Evolutionary conservation across 2,329 filamentous ascomycete genomes (phyloP).

Genomic region (Ophiocordyceps polyrhachis-furcata): DNA sequence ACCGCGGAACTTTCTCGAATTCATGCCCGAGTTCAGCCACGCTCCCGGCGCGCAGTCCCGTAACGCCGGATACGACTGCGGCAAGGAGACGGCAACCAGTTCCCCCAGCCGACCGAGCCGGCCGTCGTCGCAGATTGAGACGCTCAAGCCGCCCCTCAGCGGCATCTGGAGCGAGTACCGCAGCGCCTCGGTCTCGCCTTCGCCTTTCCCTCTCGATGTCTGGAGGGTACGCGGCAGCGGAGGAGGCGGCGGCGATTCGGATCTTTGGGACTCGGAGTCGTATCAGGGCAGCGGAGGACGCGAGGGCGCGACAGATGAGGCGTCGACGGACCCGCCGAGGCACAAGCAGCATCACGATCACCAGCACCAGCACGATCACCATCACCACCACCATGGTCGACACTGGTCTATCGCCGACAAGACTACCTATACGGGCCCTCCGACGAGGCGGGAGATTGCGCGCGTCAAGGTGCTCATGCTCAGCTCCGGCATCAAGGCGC

Average conservation of each 20-base stretch:
- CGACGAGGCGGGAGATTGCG: conserved; percentile 51
- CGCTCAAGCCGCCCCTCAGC: conserved; percentile 29
- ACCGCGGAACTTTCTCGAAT: conserved; percentile 28
- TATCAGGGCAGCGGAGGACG: conserved; percentile 9
- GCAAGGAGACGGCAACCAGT: conserved; percentile 3
- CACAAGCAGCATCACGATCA: conserved; percentile 11
- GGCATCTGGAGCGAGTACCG: conserved; percentile 20
- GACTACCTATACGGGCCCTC: conserved; percentile 11
- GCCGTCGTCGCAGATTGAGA: conserved; percentile 26
- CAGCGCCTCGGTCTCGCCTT: conserved; percentile 14
- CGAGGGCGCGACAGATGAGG: conserved; percentile 13
- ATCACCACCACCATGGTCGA: conserved; percentile 9
- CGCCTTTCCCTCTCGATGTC: conserved; percentile 13
- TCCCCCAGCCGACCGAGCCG: conserved; percentile 9
- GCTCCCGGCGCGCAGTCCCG: conserved; percentile 10
- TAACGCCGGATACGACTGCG: conserved; percentile 4
- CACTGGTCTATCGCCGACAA: conserved; percentile 35
- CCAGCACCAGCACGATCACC: conserved; percentile 4
- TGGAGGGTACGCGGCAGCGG: conserved; percentile 2
- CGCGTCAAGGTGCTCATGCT: conserved; percentile 61
- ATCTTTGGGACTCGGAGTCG: conserved; percentile 21
- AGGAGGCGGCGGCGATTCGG: conserved; percentile 10
- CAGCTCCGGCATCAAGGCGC: conserved; percentile 76
- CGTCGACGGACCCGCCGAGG: conserved; percentile 15
- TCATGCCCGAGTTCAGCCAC: conserved; percentile 30